These are phyloP conservation scores for Ascocoryne sarcoides DNA, from an alignment of 2,329 filamentous ascomycete genomes.

Conservation along the genomic window DNA sequence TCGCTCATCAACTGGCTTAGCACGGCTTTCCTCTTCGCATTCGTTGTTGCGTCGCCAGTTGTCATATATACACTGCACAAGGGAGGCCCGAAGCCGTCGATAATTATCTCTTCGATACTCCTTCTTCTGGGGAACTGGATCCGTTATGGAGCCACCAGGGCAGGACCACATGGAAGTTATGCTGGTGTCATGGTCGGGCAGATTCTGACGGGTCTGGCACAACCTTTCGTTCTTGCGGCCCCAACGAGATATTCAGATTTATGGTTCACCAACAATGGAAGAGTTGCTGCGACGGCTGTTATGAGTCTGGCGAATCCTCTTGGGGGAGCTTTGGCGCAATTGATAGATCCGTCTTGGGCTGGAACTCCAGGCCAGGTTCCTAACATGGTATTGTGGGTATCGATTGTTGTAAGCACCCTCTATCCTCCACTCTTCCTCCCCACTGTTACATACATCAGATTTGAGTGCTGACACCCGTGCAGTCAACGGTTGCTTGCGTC, in stretches of 20 bases:
- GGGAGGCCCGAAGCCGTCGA: slow-evolving; percentile 66
- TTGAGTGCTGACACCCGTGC: not conserved
- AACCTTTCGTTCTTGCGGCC: slow-evolving; percentile 85
- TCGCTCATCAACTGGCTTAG: slow-evolving; percentile 87
- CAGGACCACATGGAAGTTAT: slow-evolving; percentile 50
- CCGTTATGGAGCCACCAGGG: slow-evolving; percentile 63
- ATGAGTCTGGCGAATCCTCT: slow-evolving; percentile 83
- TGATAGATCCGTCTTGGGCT: slow-evolving; percentile 73
- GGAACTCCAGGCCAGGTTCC: slow-evolving; percentile 56
- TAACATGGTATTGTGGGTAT: slow-evolving; percentile 73
- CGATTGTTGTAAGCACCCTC: slow-evolving; percentile 68
- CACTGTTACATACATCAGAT: slow-evolving; percentile 7
- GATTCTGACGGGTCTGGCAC: slow-evolving; percentile 78
- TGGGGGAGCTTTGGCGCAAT: slow-evolving; percentile 78
- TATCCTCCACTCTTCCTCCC: not conserved
- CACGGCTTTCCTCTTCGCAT: slow-evolving; percentile 79
- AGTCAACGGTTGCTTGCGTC: slow-evolving; percentile 56
- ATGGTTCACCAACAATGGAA: slow-evolving; percentile 82
- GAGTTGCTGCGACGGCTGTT: slow-evolving; percentile 80
- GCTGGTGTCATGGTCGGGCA: slow-evolving; percentile 83
- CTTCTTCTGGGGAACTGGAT: slow-evolving; percentile 85
- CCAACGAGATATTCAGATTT: slow-evolving; percentile 87
- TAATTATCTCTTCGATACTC: slow-evolving; percentile 63
- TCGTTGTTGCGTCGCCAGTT: slow-evolving; percentile 62
- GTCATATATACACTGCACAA: slow-evolving; percentile 71